A percentile compares a stretch with the other conserved stretches of the same genome.
phyloP scores from a whole-genome alignment of 176 grass and related monocot genomes.

The Eremochloa ophiuroides region DNA sequence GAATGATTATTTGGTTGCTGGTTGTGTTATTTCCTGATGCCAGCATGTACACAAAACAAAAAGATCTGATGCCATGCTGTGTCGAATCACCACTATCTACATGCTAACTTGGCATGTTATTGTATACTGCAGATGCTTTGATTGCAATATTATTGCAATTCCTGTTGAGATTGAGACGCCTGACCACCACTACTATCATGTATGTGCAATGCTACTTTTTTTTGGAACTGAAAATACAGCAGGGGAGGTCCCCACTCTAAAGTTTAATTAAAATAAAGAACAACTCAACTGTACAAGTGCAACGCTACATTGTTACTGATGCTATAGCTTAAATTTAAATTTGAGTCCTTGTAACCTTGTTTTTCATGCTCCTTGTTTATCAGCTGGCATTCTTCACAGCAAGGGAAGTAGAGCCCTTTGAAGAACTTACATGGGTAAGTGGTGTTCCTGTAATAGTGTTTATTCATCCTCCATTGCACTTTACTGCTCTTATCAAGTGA shows the following conservation, averaged over 20 bases:
- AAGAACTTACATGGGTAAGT: conserved; percentile 97
- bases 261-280: no score
- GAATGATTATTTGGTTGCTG: background rate
- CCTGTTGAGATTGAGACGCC: conserved; percentile 94
- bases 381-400: conserved; percentile 91
- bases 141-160: conserved; percentile 72
- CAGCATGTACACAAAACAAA: conserved; percentile 5
- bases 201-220: conserved; percentile 27
- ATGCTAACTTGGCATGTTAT: conserved; percentile 23
- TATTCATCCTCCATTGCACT: background rate
- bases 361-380: conserved; percentile 18
- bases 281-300: background rate
- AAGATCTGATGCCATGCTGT: conserved; percentile 2
- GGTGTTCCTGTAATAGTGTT: background rate
- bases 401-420: conserved; percentile 50
- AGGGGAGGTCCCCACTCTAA: no score
- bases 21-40: conserved; percentile 1
- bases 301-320: background rate
- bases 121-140: conserved; percentile 58
- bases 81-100: conserved; percentile 1
- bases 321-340: background rate
- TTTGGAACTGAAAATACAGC: background rate
- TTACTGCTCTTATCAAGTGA: background rate
- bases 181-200: conserved; percentile 93
- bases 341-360: background rate